Conservation (phyloP, 495 filamentous ascomycete genomes). For the Opeltia flavorubescens region DNA sequence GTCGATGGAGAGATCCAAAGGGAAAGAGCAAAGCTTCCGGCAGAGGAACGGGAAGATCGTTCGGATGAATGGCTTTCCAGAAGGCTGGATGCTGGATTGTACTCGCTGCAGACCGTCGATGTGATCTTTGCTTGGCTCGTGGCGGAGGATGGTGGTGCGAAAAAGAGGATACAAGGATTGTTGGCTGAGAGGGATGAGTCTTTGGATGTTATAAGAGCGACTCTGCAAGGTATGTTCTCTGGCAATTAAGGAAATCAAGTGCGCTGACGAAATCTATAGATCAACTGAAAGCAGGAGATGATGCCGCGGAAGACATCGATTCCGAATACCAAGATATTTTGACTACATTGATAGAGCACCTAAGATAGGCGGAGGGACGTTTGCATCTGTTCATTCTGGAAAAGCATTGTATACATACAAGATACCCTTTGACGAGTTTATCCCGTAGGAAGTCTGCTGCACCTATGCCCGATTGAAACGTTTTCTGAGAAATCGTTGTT, state of each 20-base stretch:
- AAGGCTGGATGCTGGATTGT: conserved; percentile 77
- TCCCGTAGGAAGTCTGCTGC: no score
- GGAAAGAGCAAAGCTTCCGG: conserved; percentile 31
- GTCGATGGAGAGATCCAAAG: conserved; percentile 55
- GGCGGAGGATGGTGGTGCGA: conserved; percentile 78
- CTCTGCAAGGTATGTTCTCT: conserved; percentile 46
- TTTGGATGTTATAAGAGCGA: conserved; percentile 44
- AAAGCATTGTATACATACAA: no score
- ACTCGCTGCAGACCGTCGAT: conserved; percentile 75
- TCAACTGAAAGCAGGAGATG: no score
- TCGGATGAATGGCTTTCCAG: conserved; percentile 71
- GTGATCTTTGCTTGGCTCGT: conserved; percentile 82
- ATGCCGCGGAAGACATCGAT: conserved; percentile 11
- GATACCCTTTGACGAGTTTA: no score
- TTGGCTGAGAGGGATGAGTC: conserved; percentile 56
- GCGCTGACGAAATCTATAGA: no score
- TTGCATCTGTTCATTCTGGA: no score
- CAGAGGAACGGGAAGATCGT: conserved; percentile 43
- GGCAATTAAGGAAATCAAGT: conserved; percentile 10
- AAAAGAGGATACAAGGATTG: conserved; percentile 44
- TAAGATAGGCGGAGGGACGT: neutral
- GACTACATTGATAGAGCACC: conserved; percentile 9
- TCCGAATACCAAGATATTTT: conserved; percentile 12
- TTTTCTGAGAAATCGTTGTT: no score
- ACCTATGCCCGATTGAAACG: no score